Conservation (phyloP, 2,329 filamentous ascomycete species). For the Diatrype stigma region DNA sequence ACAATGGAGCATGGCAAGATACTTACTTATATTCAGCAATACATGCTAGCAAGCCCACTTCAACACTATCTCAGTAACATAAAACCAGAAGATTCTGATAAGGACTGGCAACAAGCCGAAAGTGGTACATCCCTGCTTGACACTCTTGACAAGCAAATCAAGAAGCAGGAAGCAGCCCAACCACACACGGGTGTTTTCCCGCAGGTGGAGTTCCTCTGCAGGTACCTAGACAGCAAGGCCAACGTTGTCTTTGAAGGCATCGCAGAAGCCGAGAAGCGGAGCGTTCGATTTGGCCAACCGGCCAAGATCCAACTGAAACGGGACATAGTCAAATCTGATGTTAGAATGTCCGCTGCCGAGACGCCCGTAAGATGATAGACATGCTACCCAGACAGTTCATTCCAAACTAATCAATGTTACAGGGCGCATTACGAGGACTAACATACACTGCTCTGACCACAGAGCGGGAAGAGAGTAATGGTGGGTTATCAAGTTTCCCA, state of each 20-base stretch:
- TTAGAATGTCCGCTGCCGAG: constrained; percentile 46
- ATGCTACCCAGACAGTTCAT: not conserved
- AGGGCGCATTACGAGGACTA: constrained; percentile 31
- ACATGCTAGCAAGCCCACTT: constrained; percentile 63
- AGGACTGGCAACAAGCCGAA: constrained; percentile 40
- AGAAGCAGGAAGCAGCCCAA: constrained; percentile 41
- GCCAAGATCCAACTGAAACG: constrained; percentile 40
- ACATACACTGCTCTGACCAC: constrained; percentile 40
- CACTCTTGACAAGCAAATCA: constrained; percentile 45
- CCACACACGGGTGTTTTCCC: constrained; percentile 49
- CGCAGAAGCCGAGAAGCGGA: constrained; percentile 64
- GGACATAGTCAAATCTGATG: constrained; percentile 50
- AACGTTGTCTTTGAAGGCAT: constrained; percentile 62
- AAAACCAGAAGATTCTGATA: constrained; percentile 46
- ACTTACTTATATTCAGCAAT: constrained; percentile 71
- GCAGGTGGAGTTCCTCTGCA: constrained; percentile 60
- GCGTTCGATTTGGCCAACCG: constrained; percentile 61
- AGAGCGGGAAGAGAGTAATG: constrained; percentile 29
- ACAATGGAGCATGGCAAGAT: constrained; percentile 70
- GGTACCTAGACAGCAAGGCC: constrained; percentile 54
- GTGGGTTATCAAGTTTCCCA: constrained; percentile 23
- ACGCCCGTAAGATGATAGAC: constrained; percentile 28
- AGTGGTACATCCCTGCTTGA: constrained; percentile 43
- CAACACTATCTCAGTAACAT: constrained; percentile 54
- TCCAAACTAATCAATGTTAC: constrained; percentile 7